phyloP scores from a whole-genome alignment of 768 basidiomycete species.

The Lactifluus pinguis region DNA sequence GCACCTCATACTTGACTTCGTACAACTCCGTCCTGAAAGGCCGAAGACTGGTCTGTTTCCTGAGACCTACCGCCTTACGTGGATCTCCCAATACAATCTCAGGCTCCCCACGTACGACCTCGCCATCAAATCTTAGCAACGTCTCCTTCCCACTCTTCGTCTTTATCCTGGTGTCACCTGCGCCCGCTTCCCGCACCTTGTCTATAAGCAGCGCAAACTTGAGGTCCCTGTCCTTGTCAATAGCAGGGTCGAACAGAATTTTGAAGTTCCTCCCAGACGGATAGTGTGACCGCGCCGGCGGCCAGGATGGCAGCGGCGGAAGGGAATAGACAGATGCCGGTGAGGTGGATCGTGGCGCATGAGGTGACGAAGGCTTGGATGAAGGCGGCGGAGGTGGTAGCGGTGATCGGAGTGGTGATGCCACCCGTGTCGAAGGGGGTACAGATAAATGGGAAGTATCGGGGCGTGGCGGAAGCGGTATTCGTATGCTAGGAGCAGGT shows the following conservation, averaged over 20 bases:
- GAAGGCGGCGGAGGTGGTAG: constrained; percentile 24
- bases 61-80: constrained; percentile 35
- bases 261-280: constrained; percentile 45
- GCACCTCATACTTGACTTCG: constrained; percentile 48
- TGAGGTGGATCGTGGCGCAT: constrained; percentile 12
- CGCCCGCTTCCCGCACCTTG: constrained; percentile 28
- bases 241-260: constrained; percentile 51
- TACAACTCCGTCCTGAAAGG: constrained; percentile 34
- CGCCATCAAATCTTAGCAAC: constrained; percentile 46
- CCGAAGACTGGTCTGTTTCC: constrained; percentile 23
- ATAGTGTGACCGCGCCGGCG: constrained; percentile 42
- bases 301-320: constrained; percentile 44
- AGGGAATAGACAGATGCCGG: constrained; percentile 29
- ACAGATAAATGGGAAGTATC: constrained; percentile 22
- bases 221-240: constrained; percentile 39
- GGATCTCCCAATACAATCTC: constrained; percentile 44
- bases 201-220: constrained; percentile 34
- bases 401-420: constrained; percentile 17
- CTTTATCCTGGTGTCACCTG: constrained; percentile 37
- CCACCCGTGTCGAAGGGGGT: constrained; percentile 19
- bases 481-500: constrained; percentile 9
- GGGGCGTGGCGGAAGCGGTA: constrained; percentile 19
- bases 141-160: constrained; percentile 57
- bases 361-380: constrained; percentile 21
- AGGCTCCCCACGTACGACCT: constrained; percentile 38